These are phyloP conservation scores for Pontederia crassipes DNA, from an alignment of 176 grass and related monocot genomes.

Conservation along the genomic window DNA sequence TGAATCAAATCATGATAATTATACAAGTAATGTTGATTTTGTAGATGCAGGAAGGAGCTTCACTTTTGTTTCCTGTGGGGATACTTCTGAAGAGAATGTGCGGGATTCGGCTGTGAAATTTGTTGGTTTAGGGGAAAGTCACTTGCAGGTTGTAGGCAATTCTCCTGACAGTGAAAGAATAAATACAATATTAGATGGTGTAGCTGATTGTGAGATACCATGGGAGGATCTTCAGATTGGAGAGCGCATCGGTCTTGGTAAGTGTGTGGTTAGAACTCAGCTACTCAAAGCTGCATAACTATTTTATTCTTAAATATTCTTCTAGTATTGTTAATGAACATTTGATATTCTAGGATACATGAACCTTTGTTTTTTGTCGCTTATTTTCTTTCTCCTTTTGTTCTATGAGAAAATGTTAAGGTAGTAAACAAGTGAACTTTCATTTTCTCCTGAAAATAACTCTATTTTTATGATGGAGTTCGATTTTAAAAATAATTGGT, in stretches of 20 bases:
- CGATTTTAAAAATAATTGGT: too few relatives aligned
- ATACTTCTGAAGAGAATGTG: slow-evolving; percentile 27
- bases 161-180: slow-evolving; percentile 40
- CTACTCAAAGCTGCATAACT: not conserved
- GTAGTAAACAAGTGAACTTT: too few relatives aligned
- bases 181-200: slow-evolving; percentile 56
- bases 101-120: slow-evolving; percentile 22
- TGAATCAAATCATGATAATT: not conserved
- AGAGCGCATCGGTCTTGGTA: slow-evolving; percentile 96
- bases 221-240: slow-evolving; percentile 97
- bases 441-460: too few relatives aligned
- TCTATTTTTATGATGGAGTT: too few relatives aligned
- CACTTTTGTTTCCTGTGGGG: slow-evolving; percentile 20
- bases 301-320: not conserved
- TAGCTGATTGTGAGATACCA: slow-evolving; percentile 73
- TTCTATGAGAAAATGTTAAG: too few relatives aligned
- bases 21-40: slow-evolving; percentile 1
- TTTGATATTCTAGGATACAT: too few relatives aligned
- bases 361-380: too few relatives aligned
- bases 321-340: too few relatives aligned
- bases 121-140: slow-evolving; percentile 25
- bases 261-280: not conserved
- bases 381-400: too few relatives aligned
- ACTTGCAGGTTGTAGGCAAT: slow-evolving; percentile 28
- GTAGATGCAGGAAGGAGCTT: slow-evolving; percentile 22